These are phyloP conservation scores for Moricandia moricandioides DNA, from an alignment of 345 rosid genomes.

Conservation along the genomic window DNA sequence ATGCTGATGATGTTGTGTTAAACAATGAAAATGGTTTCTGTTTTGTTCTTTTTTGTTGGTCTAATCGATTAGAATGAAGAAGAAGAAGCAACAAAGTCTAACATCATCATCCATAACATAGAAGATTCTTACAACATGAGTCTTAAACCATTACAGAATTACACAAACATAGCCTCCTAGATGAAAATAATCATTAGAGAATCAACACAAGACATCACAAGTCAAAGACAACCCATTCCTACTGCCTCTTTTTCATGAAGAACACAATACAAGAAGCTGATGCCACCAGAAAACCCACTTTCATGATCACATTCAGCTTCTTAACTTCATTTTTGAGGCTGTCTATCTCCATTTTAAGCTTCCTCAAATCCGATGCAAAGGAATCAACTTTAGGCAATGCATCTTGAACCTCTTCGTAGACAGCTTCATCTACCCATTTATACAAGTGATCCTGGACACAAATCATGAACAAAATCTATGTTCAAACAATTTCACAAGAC, in stretches of 20 bases:
- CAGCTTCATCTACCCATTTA: background rate
- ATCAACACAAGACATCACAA: background rate
- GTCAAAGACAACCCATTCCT: background rate
- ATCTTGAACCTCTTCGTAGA: background rate
- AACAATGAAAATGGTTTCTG: too few species aligned
- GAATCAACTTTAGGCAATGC: background rate
- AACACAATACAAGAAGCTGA: background rate
- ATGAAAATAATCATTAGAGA: too few species aligned
- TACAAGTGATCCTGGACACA: background rate
- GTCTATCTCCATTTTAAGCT: background rate
- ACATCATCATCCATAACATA: too few species aligned
- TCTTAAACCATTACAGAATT: background rate
- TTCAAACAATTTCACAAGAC: too few species aligned
- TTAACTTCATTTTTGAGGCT: background rate
- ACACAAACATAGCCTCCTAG: background rate
- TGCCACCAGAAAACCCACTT: too few species aligned
- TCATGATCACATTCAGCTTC: too few species aligned
- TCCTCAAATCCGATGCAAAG: background rate
- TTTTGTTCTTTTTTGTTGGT: too few species aligned
- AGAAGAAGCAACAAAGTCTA: too few species aligned
- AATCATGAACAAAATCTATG: background rate
- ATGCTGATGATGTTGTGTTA: too few species aligned
- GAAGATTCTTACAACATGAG: background rate
- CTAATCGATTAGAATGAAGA: too few species aligned
- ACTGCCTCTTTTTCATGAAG: background rate